Evolutionary conservation across 805 yeast species (phyloP).

Genomic region (Millerozyma acaciae): DNA sequence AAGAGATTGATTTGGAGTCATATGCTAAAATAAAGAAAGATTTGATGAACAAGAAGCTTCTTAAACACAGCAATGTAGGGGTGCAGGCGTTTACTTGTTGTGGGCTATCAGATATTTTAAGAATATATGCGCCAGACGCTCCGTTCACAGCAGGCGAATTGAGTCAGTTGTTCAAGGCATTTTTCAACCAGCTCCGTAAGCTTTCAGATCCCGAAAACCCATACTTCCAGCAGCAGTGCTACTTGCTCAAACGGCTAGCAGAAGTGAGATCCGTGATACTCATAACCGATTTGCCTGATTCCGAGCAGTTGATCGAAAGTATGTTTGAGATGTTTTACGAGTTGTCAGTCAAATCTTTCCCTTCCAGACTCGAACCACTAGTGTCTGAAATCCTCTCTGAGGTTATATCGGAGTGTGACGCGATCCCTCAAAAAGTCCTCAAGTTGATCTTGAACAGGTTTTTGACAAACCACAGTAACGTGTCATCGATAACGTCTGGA

Average conservation of each 20-base stretch:
- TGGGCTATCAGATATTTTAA: slow-evolving; percentile 68
- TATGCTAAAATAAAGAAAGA: slow-evolving; percentile 43
- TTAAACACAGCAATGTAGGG: slow-evolving; percentile 60
- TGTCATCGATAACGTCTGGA: slow-evolving; percentile 20
- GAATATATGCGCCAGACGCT: slow-evolving; percentile 86
- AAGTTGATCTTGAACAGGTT: slow-evolving; percentile 65
- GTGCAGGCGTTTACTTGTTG: slow-evolving; percentile 69
- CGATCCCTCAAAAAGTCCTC: slow-evolving; percentile 57
- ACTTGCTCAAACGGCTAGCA: slow-evolving; percentile 62
- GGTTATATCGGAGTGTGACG: slow-evolving; percentile 65
- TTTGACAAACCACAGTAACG: slow-evolving; percentile 21
- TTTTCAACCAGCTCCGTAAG: slow-evolving; percentile 58
- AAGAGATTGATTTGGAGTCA: slow-evolving; percentile 44
- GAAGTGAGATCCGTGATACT: slow-evolving; percentile 74
- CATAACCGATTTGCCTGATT: slow-evolving; percentile 68
- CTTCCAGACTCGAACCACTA: slow-evolving; percentile 53
- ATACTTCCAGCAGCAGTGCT: slow-evolving; percentile 58
- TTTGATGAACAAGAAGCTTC: slow-evolving; percentile 54
- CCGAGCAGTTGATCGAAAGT: slow-evolving; percentile 49
- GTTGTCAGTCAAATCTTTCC: slow-evolving; percentile 42
- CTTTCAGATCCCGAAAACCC: slow-evolving; percentile 55
- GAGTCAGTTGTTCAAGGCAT: slow-evolving; percentile 60
- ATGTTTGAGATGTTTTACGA: slow-evolving; percentile 64
- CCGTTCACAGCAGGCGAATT: slow-evolving; percentile 70
- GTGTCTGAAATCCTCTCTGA: slow-evolving; percentile 72